Base-by-base conservation (phyloP, 2,329 filamentous ascomycete species). In the Dothideomycetes sp. region DNA sequence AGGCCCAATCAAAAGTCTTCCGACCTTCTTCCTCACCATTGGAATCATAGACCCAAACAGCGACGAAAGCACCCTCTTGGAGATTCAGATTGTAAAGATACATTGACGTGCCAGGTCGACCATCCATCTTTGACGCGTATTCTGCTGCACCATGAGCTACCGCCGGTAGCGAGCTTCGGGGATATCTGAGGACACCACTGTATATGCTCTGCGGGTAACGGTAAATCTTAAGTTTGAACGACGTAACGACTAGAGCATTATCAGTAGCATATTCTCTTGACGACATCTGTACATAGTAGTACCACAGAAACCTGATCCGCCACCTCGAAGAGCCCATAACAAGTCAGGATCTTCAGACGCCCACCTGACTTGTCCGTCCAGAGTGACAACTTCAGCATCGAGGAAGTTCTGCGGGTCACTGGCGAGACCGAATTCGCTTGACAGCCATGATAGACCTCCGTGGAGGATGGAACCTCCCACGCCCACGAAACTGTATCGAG, bases 321-420 rank as follows among this genome's bases (percentile, higher is more conserved):
- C 61, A 1, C 62, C 64, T n/a, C 63, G 53, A 8, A 65, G 47
- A 4, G 60, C 62, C 61, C 61, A 66, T 11, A 65, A 49, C 2
- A 66, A 51, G 13, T 66, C 63, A 3, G 63, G 58, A 36, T 64
- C 59, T 17, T 51, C 15, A 7, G 55, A 57, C 1, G 62, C 62
- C 63, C 63, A 66, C 2, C 63, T 37, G 4, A 57, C 46, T 1
- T 47, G 47, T 1, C 64, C 64, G 39, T 65, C 59, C 5, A 53
- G 48, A 22, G 58, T 53, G 15, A 65, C 58, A 7, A 67, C 49
- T 36, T 64, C 53, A 2, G 55, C 58, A 44, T 66, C 62, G 1
- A 66, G 51, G 42, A 66, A 47, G 45, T 64, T 67, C 18, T 56
- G 51, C 10, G 63, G 61, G 44, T 67, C 63, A 17, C 57, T 61